A percentile compares a stretch with the other conserved stretches of the same genome.
Evolutionary conservation across 257 asterid species (phyloP).

Genomic region (Verbena officinalis): DNA sequence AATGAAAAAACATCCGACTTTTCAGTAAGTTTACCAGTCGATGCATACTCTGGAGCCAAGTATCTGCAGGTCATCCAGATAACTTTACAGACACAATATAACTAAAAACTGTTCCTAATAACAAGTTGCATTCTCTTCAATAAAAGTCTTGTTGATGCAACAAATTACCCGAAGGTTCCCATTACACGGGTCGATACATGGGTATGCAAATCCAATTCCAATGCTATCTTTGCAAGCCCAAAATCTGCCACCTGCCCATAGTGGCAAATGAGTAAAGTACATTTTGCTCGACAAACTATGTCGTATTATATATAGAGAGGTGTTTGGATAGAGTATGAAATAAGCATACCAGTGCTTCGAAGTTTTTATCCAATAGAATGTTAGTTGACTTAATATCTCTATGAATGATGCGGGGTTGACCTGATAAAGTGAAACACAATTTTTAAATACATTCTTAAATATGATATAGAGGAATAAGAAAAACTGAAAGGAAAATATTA

Average conservation of each 20-base stretch:
- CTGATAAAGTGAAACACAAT: slow-evolving; percentile 31
- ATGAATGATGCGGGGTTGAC: slow-evolving; percentile 68
- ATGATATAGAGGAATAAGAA: not conserved
- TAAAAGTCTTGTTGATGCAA: not conserved
- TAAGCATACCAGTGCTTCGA: slow-evolving; percentile 57
- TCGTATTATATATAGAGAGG: not conserved
- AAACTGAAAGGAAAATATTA: slow-evolving; percentile 23
- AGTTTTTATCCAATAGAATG: slow-evolving; percentile 62
- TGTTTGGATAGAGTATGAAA: not conserved
- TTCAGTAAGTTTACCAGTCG: slow-evolving; percentile 66
- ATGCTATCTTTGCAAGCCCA: slow-evolving; percentile 70
- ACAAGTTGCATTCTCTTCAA: not conserved
- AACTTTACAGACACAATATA: not conserved
- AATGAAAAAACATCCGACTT: slow-evolving; percentile 69
- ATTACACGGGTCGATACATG: slow-evolving; percentile 75
- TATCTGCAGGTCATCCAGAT: slow-evolving; percentile 46
- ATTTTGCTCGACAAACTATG: not conserved
- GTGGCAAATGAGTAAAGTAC: not conserved
- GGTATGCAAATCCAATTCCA: slow-evolving; percentile 52
- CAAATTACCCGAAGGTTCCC: slow-evolving; percentile 68
- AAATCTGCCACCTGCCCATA: slow-evolving; percentile 66
- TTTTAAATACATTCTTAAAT: not conserved
- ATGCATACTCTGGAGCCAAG: slow-evolving; percentile 80
- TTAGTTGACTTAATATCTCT: slow-evolving; percentile 67
- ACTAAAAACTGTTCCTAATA: too few relatives aligned